Base-by-base conservation (phyloP, 305 asterid species). In the Solanum hybrid region DNA sequence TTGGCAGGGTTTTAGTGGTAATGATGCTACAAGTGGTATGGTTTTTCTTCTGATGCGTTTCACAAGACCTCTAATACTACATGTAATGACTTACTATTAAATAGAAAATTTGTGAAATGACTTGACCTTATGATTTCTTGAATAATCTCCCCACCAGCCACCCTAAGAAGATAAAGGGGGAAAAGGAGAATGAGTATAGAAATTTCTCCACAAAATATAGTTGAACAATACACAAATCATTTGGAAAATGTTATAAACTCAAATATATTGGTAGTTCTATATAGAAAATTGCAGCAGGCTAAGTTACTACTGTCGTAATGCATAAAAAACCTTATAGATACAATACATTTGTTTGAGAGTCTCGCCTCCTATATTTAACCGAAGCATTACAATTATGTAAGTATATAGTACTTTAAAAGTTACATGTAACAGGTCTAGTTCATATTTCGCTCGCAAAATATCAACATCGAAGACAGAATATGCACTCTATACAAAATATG, bases 1-100 rank as follows among this genome's bases (percentile, higher is more conserved):
- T 45, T 96, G 99, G 98, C 99, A 96, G 91, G 99, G 99, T 33
- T 96, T 97, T 92, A 89, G 94, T 32, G 99, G 99, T 88, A 96
- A 97, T 88, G 92, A 93, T 29, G 92, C 79, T 51, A 97, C 97
- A 31, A 84, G 91, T 9, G 99, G 98, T 96, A 91, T 41, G 22
- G 51, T 90, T 14, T 26, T 39, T 72, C 65, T 20, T 61, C 32
- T 29, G 38, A 27, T 45, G 39, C 4, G 13, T 83, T 83, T 41
- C 87, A 83, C 36, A 45, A 45, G 73, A 45, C 73, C 38, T 41
- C 38, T 83, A 45, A 27, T 45, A 45, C 65, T 45, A 14, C 65
- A 45, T 45, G 65, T 5, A 45, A 45, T 45, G 65, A 45, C 65
- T 45, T 83, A 45, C 34, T 27, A 41, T 24, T 45, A 36, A 45